Evolutionary conservation across 371 early-diverging fungal genomes (phyloP).

Genomic region (Mucor plumbeus): DNA sequence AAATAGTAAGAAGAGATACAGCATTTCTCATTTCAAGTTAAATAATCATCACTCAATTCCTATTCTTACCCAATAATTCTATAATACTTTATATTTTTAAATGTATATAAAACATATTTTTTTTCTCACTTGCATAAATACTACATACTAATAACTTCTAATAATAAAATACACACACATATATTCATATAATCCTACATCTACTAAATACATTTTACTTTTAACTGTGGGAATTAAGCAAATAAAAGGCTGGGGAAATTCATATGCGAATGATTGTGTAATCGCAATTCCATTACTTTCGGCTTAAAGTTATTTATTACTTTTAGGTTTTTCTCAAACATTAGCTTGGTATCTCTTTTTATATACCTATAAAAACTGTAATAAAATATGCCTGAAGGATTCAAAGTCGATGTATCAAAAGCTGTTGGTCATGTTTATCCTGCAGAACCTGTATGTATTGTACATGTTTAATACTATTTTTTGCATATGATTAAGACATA

Average conservation of each 20-base stretch:
- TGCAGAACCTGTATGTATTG: constrained; percentile 14
- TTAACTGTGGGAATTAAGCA: constrained; percentile 9
- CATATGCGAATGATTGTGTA: constrained; percentile 14
- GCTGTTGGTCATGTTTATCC: constrained; percentile 28
- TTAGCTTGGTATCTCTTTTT: neutral
- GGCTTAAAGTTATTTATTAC: neutral
- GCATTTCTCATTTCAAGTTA: neutral
- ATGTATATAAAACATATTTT: neutral
- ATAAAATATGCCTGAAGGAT: constrained; percentile 31
- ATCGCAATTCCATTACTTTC: constrained; percentile 7
- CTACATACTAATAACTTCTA: neutral
- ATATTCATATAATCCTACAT: neutral
- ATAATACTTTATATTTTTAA: neutral
- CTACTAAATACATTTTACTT: neutral
- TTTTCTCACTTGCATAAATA: too few species aligned
- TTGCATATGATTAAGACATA: neutral
- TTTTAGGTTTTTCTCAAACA: constrained; percentile 1
- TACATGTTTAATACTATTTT: neutral
- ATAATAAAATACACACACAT: neutral
- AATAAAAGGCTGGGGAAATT: constrained; percentile 4
- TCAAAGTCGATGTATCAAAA: constrained; percentile 32
- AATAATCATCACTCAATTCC: constrained; percentile 9
- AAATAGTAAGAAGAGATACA: neutral
- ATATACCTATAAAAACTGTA: neutral
- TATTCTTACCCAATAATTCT: constrained; percentile 13